phyloP scores from a whole-genome alignment of 2,329 filamentous ascomycete genomes.

The Plenodomus biglobosus region DNA sequence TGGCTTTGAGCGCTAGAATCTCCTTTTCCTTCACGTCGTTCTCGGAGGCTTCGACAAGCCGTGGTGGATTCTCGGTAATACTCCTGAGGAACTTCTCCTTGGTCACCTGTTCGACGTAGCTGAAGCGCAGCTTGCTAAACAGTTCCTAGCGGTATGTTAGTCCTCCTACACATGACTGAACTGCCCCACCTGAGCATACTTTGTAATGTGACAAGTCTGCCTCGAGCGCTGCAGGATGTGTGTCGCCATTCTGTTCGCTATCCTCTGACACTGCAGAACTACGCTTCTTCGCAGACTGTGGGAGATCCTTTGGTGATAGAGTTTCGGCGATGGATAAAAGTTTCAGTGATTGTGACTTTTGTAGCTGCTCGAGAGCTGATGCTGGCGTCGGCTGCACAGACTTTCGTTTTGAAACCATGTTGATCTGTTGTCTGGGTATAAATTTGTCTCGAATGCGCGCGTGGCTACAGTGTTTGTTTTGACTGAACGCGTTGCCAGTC shows the following conservation, averaged over 20 bases:
- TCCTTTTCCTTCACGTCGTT: conserved; percentile 62
- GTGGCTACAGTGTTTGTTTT: conserved; percentile 32
- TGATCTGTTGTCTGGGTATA: conserved; percentile 1
- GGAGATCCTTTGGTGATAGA: conserved; percentile 58
- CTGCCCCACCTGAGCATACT: too few species aligned
- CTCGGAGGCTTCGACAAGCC: conserved; percentile 79
- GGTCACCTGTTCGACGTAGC: conserved; percentile 96
- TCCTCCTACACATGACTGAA: neutral
- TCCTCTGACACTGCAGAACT: conserved; percentile 68
- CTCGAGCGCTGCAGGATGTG: conserved; percentile 69
- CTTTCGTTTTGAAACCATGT: conserved; percentile 32
- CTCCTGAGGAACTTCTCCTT: conserved; percentile 96
- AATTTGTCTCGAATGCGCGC: neutral
- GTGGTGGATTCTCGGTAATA: conserved; percentile 86
- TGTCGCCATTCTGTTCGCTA: conserved; percentile 64
- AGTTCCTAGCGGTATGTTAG: conserved; percentile 61
- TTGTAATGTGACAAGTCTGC: conserved; percentile 89
- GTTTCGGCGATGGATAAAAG: conserved; percentile 78
- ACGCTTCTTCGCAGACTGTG: conserved; percentile 45
- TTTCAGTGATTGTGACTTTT: conserved; percentile 63
- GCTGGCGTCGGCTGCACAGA: conserved; percentile 24
- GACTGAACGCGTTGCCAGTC: conserved; percentile 9
- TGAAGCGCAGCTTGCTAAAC: conserved; percentile 94
- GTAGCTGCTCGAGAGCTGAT: conserved; percentile 55
- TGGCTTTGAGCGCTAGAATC: conserved; percentile 68